These are phyloP conservation scores for Trichoderma orchidacearum DNA, from an alignment of 495 filamentous ascomycete species.

Conservation along the genomic window DNA sequence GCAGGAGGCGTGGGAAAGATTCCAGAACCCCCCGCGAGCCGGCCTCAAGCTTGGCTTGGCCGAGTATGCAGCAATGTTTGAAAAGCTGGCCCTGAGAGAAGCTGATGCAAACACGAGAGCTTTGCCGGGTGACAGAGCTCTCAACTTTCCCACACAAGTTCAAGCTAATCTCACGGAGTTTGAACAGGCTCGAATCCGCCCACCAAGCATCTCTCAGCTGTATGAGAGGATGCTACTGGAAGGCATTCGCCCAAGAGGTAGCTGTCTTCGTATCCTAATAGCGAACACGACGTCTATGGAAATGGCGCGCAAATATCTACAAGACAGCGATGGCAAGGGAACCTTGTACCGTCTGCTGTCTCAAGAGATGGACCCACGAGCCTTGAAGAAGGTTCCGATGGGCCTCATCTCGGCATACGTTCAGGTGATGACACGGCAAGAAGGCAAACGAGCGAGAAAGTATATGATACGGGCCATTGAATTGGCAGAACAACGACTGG, in stretches of 20 bases:
- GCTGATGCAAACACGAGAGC: conserved; percentile 5
- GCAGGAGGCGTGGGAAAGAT: conserved; percentile 30
- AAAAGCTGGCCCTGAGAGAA: conserved; percentile 19
- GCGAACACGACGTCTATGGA: conserved; percentile 15
- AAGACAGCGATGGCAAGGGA: conserved; percentile 11
- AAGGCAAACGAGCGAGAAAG: background rate
- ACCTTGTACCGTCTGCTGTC: background rate
- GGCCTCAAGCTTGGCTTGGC: conserved; percentile 12
- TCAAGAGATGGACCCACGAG: background rate
- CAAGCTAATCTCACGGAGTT: conserved; percentile 27
- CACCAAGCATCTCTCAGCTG: conserved; percentile 20
- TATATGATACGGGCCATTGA: background rate
- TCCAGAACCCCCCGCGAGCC: conserved; percentile 16
- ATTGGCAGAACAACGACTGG: background rate
- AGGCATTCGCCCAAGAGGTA: conserved; percentile 18
- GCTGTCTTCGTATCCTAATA: conserved; percentile 21
- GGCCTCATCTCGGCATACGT: background rate
- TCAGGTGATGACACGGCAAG: background rate
- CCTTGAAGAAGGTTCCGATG: background rate
- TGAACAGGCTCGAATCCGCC: conserved; percentile 23
- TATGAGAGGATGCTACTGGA: conserved; percentile 23
- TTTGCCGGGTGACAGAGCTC: conserved; percentile 24
- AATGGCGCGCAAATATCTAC: conserved; percentile 19
- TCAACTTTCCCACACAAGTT: conserved; percentile 18
- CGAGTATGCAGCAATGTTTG: conserved; percentile 31